These are phyloP conservation scores for Fusarium sp. DNA, from an alignment of 2,329 filamentous ascomycete species.

Conservation along the genomic window DNA sequence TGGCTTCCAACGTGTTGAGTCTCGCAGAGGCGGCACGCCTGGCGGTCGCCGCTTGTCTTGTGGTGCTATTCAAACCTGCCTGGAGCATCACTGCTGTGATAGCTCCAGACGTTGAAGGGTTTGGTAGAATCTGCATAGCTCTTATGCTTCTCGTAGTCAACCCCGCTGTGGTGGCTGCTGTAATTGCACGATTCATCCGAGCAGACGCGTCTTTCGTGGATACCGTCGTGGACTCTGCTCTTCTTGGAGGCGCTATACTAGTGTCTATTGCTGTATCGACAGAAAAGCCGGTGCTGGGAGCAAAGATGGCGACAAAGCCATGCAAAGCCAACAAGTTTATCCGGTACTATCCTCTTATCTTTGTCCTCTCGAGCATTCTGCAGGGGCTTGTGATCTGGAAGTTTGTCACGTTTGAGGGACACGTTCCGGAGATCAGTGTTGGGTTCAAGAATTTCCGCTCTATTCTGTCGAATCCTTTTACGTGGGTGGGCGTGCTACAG, in stretches of 20 bases:
- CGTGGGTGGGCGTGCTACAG: conserved; percentile 25
- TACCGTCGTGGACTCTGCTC: not conserved
- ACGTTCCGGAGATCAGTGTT: conserved; percentile 6
- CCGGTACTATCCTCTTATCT: not conserved
- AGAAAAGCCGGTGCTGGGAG: not conserved
- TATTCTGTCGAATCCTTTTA: conserved; percentile 26
- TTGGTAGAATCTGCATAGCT: conserved; percentile 4
- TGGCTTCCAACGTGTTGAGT: conserved; percentile 5
- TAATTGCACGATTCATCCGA: conserved; percentile 7
- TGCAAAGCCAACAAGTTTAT: conserved; percentile 2
- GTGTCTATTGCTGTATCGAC: conserved; percentile 8
- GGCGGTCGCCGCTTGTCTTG: conserved; percentile 23
- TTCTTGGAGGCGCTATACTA: conserved; percentile 17
- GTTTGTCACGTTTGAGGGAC: conserved; percentile 18
- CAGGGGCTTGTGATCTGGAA: conserved; percentile 26
- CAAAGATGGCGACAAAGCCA: not conserved
- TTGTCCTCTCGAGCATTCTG: conserved; percentile 10
- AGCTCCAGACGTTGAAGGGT: not conserved
- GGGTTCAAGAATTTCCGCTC: conserved; percentile 36
- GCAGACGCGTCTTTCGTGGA: not conserved
- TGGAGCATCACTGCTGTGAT: conserved; percentile 4
- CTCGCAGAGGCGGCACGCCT: conserved; percentile 26
- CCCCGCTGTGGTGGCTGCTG: not conserved
- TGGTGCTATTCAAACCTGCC: conserved; percentile 16
- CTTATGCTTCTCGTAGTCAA: conserved; percentile 3